Conservation (phyloP, 1,139 yeast genomes). For the Kurtzmaniella quercitrusa region DNA sequence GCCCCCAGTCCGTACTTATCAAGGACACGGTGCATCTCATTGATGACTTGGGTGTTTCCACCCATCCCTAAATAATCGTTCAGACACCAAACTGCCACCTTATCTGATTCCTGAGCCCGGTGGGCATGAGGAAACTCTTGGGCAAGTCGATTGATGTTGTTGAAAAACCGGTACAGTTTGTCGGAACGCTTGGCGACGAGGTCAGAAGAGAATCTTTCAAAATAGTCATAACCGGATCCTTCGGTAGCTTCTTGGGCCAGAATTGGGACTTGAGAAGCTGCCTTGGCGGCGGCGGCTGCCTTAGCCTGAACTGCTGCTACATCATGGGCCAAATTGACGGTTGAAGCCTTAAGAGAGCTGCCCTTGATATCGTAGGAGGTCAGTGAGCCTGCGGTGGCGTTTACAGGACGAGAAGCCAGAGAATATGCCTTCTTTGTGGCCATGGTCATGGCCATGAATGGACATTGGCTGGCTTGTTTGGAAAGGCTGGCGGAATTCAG, state of each 20-base stretch:
- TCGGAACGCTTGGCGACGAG: constrained; percentile 73
- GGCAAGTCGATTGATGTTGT: constrained; percentile 94
- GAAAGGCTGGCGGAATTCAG: constrained; percentile 43
- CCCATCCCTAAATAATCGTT: constrained; percentile 97
- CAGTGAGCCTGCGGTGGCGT: constrained; percentile 43
- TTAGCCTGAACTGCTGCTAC: constrained; percentile 8
- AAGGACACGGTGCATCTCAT: constrained; percentile 75
- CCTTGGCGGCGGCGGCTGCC: constrained; percentile 8
- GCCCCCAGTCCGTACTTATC: constrained; percentile 97
- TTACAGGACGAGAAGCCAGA: constrained; percentile 49
- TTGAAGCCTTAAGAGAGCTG: constrained; percentile 18
- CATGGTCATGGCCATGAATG: constrained; percentile 83
- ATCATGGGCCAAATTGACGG: constrained; percentile 1
- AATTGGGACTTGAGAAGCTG: constrained; percentile 12
- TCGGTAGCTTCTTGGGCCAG: constrained; percentile 35
- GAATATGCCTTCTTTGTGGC: constrained; percentile 45
- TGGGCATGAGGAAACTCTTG: constrained; percentile 92
- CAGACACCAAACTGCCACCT: constrained; percentile 98
- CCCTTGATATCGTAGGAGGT: constrained; percentile 11
- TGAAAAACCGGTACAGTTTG: constrained; percentile 91
- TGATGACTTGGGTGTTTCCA: constrained; percentile 64
- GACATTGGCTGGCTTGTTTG: constrained; percentile 70
- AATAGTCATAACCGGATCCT: constrained; percentile 52
- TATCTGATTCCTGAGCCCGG: constrained; percentile 65
- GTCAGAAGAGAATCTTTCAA: constrained; percentile 58